phyloP scores from a whole-genome alignment of 1,284 basidiomycete genomes.

The Anthracocystis setariae region DNA sequence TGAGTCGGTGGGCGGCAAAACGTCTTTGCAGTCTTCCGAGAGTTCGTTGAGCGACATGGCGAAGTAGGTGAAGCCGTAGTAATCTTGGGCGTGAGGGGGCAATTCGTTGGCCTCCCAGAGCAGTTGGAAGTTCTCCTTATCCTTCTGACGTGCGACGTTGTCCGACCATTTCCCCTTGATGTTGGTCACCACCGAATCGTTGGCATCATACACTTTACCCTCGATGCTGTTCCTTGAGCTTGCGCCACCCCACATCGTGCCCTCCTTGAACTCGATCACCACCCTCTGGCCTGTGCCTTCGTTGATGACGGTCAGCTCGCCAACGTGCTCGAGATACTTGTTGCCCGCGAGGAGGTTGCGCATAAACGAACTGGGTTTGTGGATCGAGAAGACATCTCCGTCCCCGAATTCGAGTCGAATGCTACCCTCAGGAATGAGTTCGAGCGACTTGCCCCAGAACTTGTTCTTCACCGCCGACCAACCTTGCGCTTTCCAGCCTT shows the following conservation, averaged over 20 bases:
- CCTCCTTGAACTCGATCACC: conserved; percentile 65
- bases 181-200: conserved; percentile 43
- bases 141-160: conserved; percentile 50
- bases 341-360: conserved; percentile 67
- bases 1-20: conserved; percentile 84
- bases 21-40: conserved; percentile 73
- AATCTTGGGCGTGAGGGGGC: conserved; percentile 58
- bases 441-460: conserved; percentile 67
- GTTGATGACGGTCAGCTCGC: conserved; percentile 63
- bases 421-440: conserved; percentile 64
- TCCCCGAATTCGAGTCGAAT: conserved; percentile 60
- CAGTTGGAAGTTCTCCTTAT: conserved; percentile 62
- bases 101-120: conserved; percentile 65
- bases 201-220: conserved; percentile 61
- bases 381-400: conserved; percentile 60
- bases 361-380: conserved; percentile 65
- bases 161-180: conserved; percentile 65
- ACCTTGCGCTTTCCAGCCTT: conserved; percentile 60
- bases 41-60: conserved; percentile 66
- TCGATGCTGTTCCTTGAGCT: conserved; percentile 56
- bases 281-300: conserved; percentile 51
- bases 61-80: conserved; percentile 67
- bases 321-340: conserved; percentile 67
- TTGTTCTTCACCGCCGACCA: conserved; percentile 67
- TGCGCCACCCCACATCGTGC: conserved; percentile 61